These are phyloP conservation scores for Termitomyces sp. DNA, from an alignment of 768 basidiomycete genomes.

Conservation along the genomic window DNA sequence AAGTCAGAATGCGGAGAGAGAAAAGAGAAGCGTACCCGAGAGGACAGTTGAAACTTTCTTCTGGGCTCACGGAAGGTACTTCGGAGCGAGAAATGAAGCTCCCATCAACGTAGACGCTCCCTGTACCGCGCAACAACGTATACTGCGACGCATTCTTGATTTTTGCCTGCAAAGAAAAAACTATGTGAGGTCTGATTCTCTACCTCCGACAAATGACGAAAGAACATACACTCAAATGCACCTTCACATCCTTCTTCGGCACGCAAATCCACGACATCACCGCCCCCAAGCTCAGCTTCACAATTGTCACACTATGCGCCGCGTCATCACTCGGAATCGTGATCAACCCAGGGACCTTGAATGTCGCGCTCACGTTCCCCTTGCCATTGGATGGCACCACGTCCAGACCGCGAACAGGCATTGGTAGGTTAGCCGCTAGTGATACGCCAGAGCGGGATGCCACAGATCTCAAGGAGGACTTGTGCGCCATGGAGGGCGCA, in stretches of 20 bases:
- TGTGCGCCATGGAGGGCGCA: not conserved
- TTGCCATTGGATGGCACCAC: slow-evolving; percentile 12
- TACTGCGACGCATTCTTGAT: slow-evolving; percentile 25
- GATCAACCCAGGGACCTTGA: slow-evolving; percentile 21
- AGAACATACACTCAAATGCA: slow-evolving; percentile 20
- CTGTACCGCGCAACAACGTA: slow-evolving; percentile 19
- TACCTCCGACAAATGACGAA: too few relatives aligned
- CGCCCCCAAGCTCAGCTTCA: slow-evolving; percentile 17
- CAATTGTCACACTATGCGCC: slow-evolving; percentile 24
- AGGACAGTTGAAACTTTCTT: slow-evolving; percentile 26
- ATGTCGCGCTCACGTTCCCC: slow-evolving; percentile 21
- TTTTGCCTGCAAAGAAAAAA: slow-evolving; percentile 16
- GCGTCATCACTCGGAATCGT: slow-evolving; percentile 22
- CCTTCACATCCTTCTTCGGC: slow-evolving; percentile 21
- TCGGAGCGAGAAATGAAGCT: slow-evolving; percentile 23
- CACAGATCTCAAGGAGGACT: too few relatives aligned
- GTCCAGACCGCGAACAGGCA: not conserved
- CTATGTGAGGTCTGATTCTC: not conserved
- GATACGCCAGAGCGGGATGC: too few relatives aligned
- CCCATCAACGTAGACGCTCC: slow-evolving; percentile 24
- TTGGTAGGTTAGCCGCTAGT: not conserved
- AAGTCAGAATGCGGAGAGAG: not conserved
- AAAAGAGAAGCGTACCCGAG: slow-evolving; percentile 18
- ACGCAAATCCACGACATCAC: slow-evolving; percentile 24
- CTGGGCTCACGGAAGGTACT: slow-evolving; percentile 21